A percentile compares a stretch with the other conserved stretches of the same genome.
These are phyloP conservation scores for Aspergillus sp. DNA, from an alignment of 2,329 filamentous ascomycete genomes.

Conservation along the genomic window DNA sequence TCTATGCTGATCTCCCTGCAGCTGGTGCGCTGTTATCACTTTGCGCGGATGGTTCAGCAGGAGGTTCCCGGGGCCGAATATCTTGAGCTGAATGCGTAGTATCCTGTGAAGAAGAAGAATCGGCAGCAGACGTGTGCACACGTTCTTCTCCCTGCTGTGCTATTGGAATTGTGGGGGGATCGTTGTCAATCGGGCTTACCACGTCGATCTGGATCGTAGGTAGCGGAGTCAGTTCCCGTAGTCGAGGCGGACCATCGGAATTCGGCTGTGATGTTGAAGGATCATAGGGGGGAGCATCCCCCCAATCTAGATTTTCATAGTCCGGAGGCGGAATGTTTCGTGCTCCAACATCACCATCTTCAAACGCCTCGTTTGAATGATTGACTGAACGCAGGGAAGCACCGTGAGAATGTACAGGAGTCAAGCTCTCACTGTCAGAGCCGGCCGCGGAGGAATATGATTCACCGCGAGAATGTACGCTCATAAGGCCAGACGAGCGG, in stretches of 20 bases:
- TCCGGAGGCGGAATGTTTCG: conserved; percentile 41
- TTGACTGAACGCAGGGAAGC: conserved; percentile 24
- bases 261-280: conserved; percentile 23
- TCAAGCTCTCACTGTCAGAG: conserved; percentile 30
- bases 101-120: neutral
- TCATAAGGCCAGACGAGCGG: conserved; percentile 29
- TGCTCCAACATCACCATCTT: conserved; percentile 40
- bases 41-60: neutral
- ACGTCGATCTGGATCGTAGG: conserved; percentile 34
- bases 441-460: conserved; percentile 36
- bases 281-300: conserved; percentile 44
- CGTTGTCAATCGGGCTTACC: conserved; percentile 27
- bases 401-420: conserved; percentile 28
- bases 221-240: conserved; percentile 23
- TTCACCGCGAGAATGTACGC: conserved; percentile 30
- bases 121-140: neutral
- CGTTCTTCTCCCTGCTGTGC: conserved; percentile 10
- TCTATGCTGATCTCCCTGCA: neutral
- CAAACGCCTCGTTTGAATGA: conserved; percentile 20
- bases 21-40: neutral
- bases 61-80: neutral
- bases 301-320: conserved; percentile 44
- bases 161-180: conserved; percentile 25
- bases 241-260: conserved; percentile 13
- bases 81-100: neutral